These are phyloP conservation scores for Fusarium piperis DNA, from an alignment of 2,329 filamentous ascomycete species.

Conservation along the genomic window DNA sequence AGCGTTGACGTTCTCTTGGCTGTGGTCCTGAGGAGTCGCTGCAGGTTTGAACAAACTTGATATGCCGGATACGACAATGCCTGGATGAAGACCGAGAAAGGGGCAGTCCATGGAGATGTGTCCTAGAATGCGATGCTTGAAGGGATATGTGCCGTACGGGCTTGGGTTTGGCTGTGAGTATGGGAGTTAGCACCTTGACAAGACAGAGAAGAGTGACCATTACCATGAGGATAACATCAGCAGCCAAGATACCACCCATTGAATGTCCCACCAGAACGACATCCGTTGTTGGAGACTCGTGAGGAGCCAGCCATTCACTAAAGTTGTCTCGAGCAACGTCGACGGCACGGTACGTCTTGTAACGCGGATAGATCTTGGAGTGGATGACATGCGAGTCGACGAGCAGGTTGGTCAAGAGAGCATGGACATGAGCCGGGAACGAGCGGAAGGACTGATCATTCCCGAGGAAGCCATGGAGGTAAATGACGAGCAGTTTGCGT, in stretches of 20 bases:
- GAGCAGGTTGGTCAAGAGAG: slow-evolving; percentile 73
- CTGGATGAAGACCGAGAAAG: slow-evolving; percentile 88
- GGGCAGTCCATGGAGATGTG: slow-evolving; percentile 86
- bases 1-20: slow-evolving; percentile 1
- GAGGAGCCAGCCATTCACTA: slow-evolving; percentile 81
- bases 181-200: background rate
- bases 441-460: slow-evolving; percentile 87
- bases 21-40: slow-evolving; percentile 39
- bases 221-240: slow-evolving; percentile 78
- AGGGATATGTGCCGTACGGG: slow-evolving; percentile 51
- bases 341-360: slow-evolving; percentile 78
- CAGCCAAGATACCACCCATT: slow-evolving; percentile 86
- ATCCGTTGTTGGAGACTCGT: slow-evolving; percentile 79
- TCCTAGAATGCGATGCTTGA: slow-evolving; percentile 81
- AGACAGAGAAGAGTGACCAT: slow-evolving; percentile 23
- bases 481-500: slow-evolving; percentile 77
- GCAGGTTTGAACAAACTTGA: slow-evolving; percentile 75
- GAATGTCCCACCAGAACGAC: slow-evolving; percentile 87
- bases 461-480: slow-evolving; percentile 91
- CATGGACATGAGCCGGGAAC: slow-evolving; percentile 89
- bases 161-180: slow-evolving; percentile 44
- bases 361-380: slow-evolving; percentile 85
- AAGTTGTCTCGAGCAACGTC: slow-evolving; percentile 83
- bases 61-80: slow-evolving; percentile 84
- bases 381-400: slow-evolving; percentile 81